Evolutionary conservation across 441 rosid species (phyloP).

Genomic region (Populus hybrid): DNA sequence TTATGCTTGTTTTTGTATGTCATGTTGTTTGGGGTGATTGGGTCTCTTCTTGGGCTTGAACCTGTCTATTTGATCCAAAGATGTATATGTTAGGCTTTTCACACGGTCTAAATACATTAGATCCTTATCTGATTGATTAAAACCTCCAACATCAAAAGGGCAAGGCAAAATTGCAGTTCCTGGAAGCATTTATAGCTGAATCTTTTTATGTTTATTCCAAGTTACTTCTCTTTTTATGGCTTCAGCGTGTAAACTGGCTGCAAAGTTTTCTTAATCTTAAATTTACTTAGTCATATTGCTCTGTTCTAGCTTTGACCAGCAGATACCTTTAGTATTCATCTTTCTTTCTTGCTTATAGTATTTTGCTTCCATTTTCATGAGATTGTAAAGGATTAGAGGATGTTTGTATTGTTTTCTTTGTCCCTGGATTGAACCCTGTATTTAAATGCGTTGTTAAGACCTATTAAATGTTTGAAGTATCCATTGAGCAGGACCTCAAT

Average conservation of each 20-base stretch:
- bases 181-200: neutral
- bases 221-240: neutral
- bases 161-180: neutral
- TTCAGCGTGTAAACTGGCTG: neutral
- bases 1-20: too few relatives aligned
- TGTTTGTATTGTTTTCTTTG: neutral
- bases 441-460: neutral
- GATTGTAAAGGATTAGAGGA: neutral
- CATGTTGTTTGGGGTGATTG: too few relatives aligned
- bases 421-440: neutral
- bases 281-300: neutral
- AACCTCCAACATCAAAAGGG: neutral
- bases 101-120: too few relatives aligned
- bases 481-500: slow-evolving; percentile 55
- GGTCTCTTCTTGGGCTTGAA: too few relatives aligned
- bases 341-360: neutral
- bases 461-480: slow-evolving; percentile 10
- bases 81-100: too few relatives aligned
- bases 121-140: too few relatives aligned
- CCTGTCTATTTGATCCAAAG: too few relatives aligned
- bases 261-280: neutral
- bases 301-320: neutral
- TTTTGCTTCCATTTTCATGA: neutral
- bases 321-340: neutral
- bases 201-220: neutral